Evolutionary conservation across 202 grass and related monocot genomes (phyloP).

Genomic region (Hordeum pubiflorum): DNA sequence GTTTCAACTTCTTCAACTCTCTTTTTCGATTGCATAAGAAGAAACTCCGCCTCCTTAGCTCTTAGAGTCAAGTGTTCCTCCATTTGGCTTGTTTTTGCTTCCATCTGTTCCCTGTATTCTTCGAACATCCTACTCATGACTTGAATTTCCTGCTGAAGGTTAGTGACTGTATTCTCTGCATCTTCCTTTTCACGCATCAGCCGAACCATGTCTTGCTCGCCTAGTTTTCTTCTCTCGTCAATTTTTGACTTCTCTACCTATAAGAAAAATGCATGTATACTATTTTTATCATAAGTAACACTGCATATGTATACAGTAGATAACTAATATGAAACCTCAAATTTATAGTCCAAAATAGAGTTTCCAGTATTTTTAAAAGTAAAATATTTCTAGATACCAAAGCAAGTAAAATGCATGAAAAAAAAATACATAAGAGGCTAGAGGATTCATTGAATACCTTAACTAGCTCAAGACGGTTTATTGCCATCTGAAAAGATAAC

Average conservation of each 20-base stretch:
- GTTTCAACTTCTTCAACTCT: slow-evolving; percentile 76
- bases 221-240: slow-evolving; percentile 66
- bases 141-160: slow-evolving; percentile 74
- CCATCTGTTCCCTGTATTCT: slow-evolving; percentile 47
- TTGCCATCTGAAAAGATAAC: slow-evolving; percentile 59
- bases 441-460: slow-evolving; percentile 45
- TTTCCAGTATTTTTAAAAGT: not conserved
- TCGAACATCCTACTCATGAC: slow-evolving; percentile 68
- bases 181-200: slow-evolving; percentile 65
- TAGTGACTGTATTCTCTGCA: slow-evolving; percentile 45
- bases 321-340: not conserved
- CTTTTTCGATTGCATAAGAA: slow-evolving; percentile 65
- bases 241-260: slow-evolving; percentile 82
- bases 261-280: slow-evolving; percentile 18
- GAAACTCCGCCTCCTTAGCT: slow-evolving; percentile 70
- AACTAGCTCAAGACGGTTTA: slow-evolving; percentile 63
- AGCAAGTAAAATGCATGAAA: not conserved
- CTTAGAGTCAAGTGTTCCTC: slow-evolving; percentile 54
- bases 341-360: not conserved
- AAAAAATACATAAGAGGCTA: slow-evolving; percentile 14
- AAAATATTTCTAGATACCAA: not conserved
- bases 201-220: slow-evolving; percentile 51
- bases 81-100: slow-evolving; percentile 58
- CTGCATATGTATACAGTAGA: slow-evolving; percentile 3
- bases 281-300: not conserved